These are phyloP conservation scores for Penicillium atrosanguineum DNA, from an alignment of 495 filamentous ascomycete species.

Conservation along the genomic window DNA sequence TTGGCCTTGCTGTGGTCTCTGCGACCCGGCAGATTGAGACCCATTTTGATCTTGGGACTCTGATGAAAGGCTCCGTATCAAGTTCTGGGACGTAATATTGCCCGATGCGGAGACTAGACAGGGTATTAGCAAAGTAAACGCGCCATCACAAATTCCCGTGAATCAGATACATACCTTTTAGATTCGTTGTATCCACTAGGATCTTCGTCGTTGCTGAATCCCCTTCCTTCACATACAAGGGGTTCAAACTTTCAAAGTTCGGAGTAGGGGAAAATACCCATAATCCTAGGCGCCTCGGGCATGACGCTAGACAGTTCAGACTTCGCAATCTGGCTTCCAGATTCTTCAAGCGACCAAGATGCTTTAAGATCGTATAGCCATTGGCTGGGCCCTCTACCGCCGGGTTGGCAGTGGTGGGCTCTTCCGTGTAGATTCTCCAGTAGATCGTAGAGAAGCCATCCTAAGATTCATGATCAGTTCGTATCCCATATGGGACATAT, in stretches of 20 bases:
- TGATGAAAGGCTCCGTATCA: constrained; percentile 38
- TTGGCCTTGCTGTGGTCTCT: constrained; percentile 28
- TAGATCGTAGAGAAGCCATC: constrained; percentile 50
- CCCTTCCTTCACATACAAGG: constrained; percentile 28
- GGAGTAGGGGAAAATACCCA: constrained; percentile 46
- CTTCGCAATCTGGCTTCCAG: constrained; percentile 40
- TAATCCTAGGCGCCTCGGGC: constrained; percentile 41
- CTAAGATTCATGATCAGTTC: constrained; percentile 26
- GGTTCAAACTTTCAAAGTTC: constrained; percentile 36
- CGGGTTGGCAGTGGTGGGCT: constrained; percentile 31
- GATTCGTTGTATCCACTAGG: constrained; percentile 29
- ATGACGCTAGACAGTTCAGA: constrained; percentile 41
- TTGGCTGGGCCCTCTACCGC: constrained; percentile 39
- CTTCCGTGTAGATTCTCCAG: constrained; percentile 50
- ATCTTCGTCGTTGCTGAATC: constrained; percentile 34
- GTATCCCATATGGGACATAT: neutral
- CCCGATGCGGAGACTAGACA: constrained; percentile 41
- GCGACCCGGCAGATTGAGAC: constrained; percentile 22
- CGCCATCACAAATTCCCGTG: neutral
- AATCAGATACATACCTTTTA: constrained; percentile 34
- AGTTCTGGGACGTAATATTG: constrained; percentile 34
- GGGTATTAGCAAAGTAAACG: constrained; percentile 7
- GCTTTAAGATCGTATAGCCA: constrained; percentile 43
- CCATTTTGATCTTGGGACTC: constrained; percentile 28
- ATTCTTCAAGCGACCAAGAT: constrained; percentile 46